Conservation (phyloP, 2,329 filamentous ascomycete species). For the Beauveria sp. region DNA sequence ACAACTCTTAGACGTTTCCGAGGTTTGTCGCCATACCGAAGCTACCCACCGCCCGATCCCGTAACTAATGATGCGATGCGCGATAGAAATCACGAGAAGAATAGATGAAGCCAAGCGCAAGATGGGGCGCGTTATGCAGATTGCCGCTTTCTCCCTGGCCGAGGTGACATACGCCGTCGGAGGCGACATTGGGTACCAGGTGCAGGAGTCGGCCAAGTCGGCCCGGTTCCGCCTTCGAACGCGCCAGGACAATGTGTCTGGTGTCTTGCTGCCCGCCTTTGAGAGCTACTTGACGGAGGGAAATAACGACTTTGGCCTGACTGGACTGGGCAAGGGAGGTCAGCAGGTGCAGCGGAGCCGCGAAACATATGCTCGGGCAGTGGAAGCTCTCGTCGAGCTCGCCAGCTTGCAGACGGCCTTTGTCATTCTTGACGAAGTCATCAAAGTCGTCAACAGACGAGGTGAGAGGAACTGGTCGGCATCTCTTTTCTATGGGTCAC, state of each 20-base stretch:
- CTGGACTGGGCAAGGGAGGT: conserved; percentile 90
- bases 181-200: conserved; percentile 91
- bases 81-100: conserved; percentile 79
- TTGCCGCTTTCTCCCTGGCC: conserved; percentile 92
- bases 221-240: conserved; percentile 89
- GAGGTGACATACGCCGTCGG: conserved; percentile 97
- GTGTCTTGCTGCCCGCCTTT: conserved; percentile 88
- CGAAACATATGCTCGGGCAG: conserved; percentile 91
- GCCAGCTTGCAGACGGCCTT: conserved; percentile 96
- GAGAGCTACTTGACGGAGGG: conserved; percentile 85
- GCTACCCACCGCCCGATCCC: not conserved
- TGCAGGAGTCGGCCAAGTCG: conserved; percentile 89
- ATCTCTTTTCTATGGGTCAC: not conserved
- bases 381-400: conserved; percentile 91
- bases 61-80: conserved; percentile 13
- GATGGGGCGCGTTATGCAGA: conserved; percentile 99
- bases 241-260: conserved; percentile 97
- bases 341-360: conserved; percentile 93
- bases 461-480: conserved; percentile 39
- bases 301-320: conserved; percentile 92
- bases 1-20: conserved; percentile 64
- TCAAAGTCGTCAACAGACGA: conserved; percentile 97
- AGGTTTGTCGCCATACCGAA: conserved; percentile 43
- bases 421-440: conserved; percentile 95
- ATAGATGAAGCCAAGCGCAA: conserved; percentile 99